A percentile compares a stretch with the other conserved stretches of the same genome.
phyloP scores from a whole-genome alignment of 257 asterid genomes.

The Cruciata laevipes region DNA sequence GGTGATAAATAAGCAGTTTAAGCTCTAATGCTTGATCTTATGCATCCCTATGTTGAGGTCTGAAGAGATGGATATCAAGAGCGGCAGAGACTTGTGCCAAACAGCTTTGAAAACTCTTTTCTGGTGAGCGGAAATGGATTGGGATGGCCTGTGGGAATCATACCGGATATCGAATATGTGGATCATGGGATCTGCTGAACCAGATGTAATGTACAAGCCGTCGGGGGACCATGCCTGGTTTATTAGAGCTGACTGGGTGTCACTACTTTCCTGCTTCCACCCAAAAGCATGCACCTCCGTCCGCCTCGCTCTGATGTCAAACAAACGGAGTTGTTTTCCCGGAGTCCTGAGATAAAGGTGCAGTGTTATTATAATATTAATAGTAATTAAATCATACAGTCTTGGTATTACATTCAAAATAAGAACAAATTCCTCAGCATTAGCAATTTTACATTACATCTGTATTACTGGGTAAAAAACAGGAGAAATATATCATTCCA shows the following conservation, averaged over 20 bases:
- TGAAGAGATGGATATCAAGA: conserved; percentile 82
- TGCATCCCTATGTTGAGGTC: conserved; percentile 81
- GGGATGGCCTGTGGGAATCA: conserved; percentile 53
- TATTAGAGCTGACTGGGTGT: conserved; percentile 81
- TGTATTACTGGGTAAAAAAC: not conserved
- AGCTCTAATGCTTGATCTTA: conserved; percentile 23
- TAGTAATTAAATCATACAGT: not conserved
- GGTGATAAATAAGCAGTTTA: not conserved
- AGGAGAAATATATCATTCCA: no score
- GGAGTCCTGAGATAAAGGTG: conserved; percentile 49
- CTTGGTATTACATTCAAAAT: not conserved
- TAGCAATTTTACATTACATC: not conserved
- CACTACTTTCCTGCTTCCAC: conserved; percentile 90
- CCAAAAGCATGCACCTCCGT: conserved; percentile 63
- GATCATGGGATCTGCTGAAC: conserved; percentile 78
- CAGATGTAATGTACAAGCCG: conserved; percentile 71
- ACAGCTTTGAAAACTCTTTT: conserved; percentile 90
- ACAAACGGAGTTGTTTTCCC: conserved; percentile 69
- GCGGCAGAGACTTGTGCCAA: conserved; percentile 76
- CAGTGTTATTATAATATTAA: not conserved
- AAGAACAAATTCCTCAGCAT: not conserved
- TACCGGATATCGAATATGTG: conserved; percentile 82
- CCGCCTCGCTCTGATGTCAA: conserved; percentile 55
- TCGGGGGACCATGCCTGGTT: conserved; percentile 94
- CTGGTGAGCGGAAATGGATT: conserved; percentile 72